Evolutionary conservation across 768 basidiomycete genomes (phyloP).

Genomic region (Lentinula guzmanii): DNA sequence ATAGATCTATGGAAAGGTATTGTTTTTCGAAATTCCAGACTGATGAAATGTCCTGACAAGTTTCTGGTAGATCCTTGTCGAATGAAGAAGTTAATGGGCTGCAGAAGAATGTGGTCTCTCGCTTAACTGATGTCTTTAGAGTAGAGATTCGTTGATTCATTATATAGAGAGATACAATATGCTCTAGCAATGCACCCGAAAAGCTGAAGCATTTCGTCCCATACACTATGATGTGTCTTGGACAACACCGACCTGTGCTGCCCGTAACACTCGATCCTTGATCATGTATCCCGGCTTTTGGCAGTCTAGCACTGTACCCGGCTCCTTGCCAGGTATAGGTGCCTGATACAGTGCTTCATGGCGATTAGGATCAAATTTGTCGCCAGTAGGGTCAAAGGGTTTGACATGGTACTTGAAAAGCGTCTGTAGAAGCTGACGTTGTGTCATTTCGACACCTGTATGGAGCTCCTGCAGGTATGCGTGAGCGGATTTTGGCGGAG

Average conservation of each 20-base stretch:
- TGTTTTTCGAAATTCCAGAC: constrained; percentile 7
- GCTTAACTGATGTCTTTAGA: constrained; percentile 57
- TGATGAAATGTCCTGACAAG: constrained; percentile 7
- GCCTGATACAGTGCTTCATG: constrained; percentile 96
- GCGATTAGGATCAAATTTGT: constrained; percentile 89
- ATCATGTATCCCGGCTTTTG: constrained; percentile 91
- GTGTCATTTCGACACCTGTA: constrained; percentile 87
- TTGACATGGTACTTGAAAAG: constrained; percentile 90
- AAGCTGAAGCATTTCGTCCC: background rate
- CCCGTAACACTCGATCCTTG: constrained; percentile 88
- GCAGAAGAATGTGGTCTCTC: constrained; percentile 55
- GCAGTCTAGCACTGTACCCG: constrained; percentile 87
- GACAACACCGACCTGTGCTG: constrained; percentile 95
- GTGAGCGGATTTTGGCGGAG: constrained; percentile 47
- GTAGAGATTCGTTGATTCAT: constrained; percentile 77
- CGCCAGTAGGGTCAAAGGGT: constrained; percentile 87
- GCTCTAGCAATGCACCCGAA: background rate
- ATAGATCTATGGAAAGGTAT: constrained; percentile 94
- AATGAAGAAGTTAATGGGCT: constrained; percentile 87
- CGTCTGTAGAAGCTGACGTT: constrained; percentile 83
- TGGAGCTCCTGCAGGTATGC: constrained; percentile 67
- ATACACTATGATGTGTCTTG: constrained; percentile 40
- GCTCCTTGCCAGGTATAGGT: constrained; percentile 83
- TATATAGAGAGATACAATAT: constrained; percentile 3
- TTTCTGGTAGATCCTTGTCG: constrained; percentile 59